A percentile compares a stretch with the other conserved stretches of the same genome.
These are phyloP conservation scores for Penicillium expansum DNA, from an alignment of 2,329 filamentous ascomycete species.

Conservation along the genomic window DNA sequence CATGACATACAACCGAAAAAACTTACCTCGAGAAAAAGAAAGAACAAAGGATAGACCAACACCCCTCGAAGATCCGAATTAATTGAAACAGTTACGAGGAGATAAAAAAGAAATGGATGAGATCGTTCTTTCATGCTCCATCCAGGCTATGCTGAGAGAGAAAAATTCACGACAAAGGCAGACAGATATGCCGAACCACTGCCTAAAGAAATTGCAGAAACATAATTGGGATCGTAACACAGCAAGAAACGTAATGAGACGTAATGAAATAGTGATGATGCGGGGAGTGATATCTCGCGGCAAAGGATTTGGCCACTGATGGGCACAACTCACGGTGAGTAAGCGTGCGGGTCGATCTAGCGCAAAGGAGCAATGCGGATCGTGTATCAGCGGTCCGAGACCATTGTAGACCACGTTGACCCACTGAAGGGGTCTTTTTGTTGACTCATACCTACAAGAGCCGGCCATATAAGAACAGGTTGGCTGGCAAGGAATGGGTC, in stretches of 20 bases:
- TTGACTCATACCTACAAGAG: slow-evolving; percentile 3
- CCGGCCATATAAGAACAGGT: background rate
- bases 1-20: background rate
- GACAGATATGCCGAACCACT: slow-evolving; percentile 9
- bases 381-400: slow-evolving; percentile 10
- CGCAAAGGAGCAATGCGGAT: slow-evolving; percentile 5
- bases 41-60: background rate
- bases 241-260: slow-evolving; percentile 17
- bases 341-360: slow-evolving; percentile 8
- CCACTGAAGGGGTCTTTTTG: background rate
- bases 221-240: slow-evolving; percentile 11
- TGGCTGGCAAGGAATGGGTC: slow-evolving; percentile 3
- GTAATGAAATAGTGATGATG: slow-evolving; percentile 8
- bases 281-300: background rate
- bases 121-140: slow-evolving; percentile 34
- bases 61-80: slow-evolving; percentile 11
- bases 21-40: background rate
- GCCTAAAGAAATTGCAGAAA: slow-evolving; percentile 13
- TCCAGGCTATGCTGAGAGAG: slow-evolving; percentile 32
- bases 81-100: slow-evolving; percentile 14
- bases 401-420: slow-evolving; percentile 1
- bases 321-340: slow-evolving; percentile 2
- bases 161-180: slow-evolving; percentile 11
- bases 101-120: slow-evolving; percentile 16
- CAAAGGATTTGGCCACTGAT: slow-evolving; percentile 6